These are phyloP conservation scores for Termitomyces sp. DNA, from an alignment of 768 basidiomycete species.

Conservation along the genomic window DNA sequence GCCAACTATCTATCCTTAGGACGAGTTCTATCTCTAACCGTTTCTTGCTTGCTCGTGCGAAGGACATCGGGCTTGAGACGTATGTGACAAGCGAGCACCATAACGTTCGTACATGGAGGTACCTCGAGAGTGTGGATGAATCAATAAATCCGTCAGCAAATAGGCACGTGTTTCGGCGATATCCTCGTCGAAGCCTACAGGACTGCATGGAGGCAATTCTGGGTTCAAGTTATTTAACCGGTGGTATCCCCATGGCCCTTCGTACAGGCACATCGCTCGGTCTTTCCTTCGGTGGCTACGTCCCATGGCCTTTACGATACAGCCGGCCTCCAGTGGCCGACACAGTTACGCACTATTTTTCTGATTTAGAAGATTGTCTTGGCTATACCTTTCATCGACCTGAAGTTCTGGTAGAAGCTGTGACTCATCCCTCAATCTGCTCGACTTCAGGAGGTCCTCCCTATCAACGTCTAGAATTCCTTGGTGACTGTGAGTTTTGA, in stretches of 20 bases:
- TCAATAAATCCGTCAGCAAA: constrained; percentile 15
- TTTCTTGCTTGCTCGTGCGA: constrained; percentile 63
- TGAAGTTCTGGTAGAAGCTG: constrained; percentile 66
- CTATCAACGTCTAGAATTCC: constrained; percentile 84
- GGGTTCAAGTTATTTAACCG: constrained; percentile 70
- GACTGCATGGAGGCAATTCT: constrained; percentile 87
- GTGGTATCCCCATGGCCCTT: constrained; percentile 68
- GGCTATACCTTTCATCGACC: constrained; percentile 67
- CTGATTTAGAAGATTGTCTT: constrained; percentile 52
- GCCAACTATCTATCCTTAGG: constrained; percentile 67
- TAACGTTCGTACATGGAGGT: constrained; percentile 55
- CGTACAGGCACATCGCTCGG: constrained; percentile 59
- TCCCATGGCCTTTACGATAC: constrained; percentile 66
- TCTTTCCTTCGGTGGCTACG: constrained; percentile 65
- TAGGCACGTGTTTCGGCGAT: constrained; percentile 37
- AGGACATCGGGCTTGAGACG: constrained; percentile 54
- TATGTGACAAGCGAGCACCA: constrained; percentile 59
- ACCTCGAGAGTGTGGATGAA: constrained; percentile 36
- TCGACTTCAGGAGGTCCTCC: constrained; percentile 44
- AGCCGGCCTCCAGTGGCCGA: constrained; percentile 23
- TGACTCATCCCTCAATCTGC: constrained; percentile 81
- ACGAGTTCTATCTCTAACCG: constrained; percentile 64
- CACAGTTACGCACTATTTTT: constrained; percentile 43
- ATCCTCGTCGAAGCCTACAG: constrained; percentile 69
- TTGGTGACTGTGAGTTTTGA: constrained; percentile 72